These are phyloP conservation scores for Epichloe gansuensis DNA, from an alignment of 2,329 filamentous ascomycete species.

Conservation along the genomic window DNA sequence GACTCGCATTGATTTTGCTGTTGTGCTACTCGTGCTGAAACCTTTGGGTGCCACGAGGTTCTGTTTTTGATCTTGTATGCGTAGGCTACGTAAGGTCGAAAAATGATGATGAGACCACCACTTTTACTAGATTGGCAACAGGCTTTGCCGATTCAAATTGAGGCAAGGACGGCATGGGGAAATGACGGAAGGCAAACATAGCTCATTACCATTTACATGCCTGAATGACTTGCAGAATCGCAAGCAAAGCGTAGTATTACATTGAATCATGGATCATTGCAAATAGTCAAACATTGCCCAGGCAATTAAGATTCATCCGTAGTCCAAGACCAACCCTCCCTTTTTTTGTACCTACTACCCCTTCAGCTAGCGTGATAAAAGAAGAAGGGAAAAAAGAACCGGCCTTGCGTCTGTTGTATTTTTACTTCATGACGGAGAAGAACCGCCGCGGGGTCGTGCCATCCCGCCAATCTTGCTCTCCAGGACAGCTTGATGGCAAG, in stretches of 20 bases:
- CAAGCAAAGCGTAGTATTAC: neutral
- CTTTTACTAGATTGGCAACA: neutral
- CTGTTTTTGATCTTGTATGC: neutral
- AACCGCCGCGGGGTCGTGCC: slow-evolving; percentile 21
- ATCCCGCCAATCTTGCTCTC: slow-evolving; percentile 26
- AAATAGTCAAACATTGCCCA: neutral
- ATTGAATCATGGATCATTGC: neutral
- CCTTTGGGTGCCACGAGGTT: neutral
- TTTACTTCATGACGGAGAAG: slow-evolving; percentile 11
- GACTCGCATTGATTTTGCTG: slow-evolving; percentile 2
- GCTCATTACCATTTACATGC: neutral
- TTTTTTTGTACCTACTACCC: too few relatives aligned
- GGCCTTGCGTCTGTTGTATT: too few relatives aligned
- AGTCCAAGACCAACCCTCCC: neutral
- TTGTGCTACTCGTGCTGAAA: slow-evolving; percentile 3
- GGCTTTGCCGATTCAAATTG: neutral
- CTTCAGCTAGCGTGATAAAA: too few relatives aligned
- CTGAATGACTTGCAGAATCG: neutral
- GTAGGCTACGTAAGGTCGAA: slow-evolving; percentile 17
- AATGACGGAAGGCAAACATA: neutral
- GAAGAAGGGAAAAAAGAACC: too few relatives aligned
- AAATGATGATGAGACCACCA: neutral
- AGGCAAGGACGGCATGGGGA: neutral
- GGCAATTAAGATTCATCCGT: neutral
- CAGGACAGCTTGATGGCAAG: slow-evolving; percentile 31